phyloP scores from a whole-genome alignment of 192 early-diverging fungal species.

The Backusella circina region DNA sequence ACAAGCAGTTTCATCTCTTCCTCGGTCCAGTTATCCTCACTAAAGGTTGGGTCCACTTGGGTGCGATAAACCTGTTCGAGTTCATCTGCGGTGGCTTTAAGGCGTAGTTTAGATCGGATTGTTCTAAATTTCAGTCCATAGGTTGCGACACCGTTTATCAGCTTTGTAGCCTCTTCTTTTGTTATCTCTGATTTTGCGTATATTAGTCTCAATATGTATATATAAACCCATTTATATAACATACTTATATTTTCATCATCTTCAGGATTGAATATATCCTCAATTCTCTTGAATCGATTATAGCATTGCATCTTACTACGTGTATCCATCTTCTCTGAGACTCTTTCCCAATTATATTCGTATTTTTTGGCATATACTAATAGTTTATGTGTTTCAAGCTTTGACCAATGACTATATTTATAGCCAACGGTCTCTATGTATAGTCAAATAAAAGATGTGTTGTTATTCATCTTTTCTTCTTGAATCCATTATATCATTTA shows the following conservation, averaged over 20 bases:
- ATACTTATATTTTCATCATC: neutral
- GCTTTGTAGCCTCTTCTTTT: neutral
- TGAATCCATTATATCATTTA: neutral
- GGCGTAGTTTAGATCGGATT: neutral
- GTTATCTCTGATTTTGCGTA: neutral
- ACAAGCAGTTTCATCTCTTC: neutral
- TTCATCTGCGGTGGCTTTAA: neutral
- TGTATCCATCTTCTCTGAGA: neutral
- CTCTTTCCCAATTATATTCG: neutral
- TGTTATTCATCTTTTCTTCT: no score
- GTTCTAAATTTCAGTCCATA: neutral
- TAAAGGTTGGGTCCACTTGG: slow-evolving; percentile 1
- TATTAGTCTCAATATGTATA: neutral
- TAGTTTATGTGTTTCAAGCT: neutral
- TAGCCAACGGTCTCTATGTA: no score
- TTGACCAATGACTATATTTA: neutral
- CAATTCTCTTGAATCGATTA: neutral
- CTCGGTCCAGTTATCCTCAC: neutral
- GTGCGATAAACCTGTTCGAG: neutral
- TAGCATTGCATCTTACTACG: neutral
- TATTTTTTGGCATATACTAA: neutral
- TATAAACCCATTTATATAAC: neutral
- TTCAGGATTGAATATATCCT: neutral
- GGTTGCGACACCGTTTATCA: neutral
- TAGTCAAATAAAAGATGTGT: no score